Percentiles rank a stretch among this genome's conserved stretches.
Evolutionary conservation across 257 asterid genomes (phyloP).

Genomic region (Voacanga thouarsii): DNA sequence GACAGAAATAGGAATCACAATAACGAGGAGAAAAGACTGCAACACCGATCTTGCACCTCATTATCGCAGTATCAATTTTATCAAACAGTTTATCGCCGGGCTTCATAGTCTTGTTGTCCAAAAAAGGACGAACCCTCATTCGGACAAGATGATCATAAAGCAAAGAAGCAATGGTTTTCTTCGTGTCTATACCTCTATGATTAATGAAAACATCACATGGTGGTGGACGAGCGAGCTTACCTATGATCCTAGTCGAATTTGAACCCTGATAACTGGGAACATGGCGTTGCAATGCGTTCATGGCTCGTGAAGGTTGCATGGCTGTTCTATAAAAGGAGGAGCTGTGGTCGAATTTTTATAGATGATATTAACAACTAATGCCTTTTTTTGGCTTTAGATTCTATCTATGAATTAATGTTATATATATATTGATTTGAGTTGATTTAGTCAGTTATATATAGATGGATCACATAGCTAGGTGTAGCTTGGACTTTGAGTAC

Average conservation of each 20-base stretch:
- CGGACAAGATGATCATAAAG: conserved; percentile 39
- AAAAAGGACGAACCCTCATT: conserved; percentile 29
- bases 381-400: neutral
- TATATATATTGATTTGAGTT: neutral
- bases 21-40: conserved; percentile 51
- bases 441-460: too few relatives aligned
- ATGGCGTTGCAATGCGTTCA: conserved; percentile 23
- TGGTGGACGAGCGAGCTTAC: neutral
- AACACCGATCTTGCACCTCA: conserved; percentile 44
- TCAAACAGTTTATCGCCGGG: conserved; percentile 56
- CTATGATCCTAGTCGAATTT: conserved; percentile 7
- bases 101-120: conserved; percentile 61
- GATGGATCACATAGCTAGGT: conserved; percentile 5
- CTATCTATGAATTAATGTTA: neutral
- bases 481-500: neutral
- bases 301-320: conserved; percentile 46
- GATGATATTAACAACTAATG: neutral
- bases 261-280: conserved; percentile 2
- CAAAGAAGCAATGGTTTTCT: conserved; percentile 36
- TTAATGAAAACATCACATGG: conserved; percentile 56
- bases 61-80: conserved; percentile 39
- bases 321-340: neutral
- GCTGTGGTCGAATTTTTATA: neutral
- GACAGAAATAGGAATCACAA: conserved; percentile 55
- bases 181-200: conserved; percentile 53